Base-by-base conservation (phyloP, 805 yeast species). In the Monosporozyma unispora region DNA sequence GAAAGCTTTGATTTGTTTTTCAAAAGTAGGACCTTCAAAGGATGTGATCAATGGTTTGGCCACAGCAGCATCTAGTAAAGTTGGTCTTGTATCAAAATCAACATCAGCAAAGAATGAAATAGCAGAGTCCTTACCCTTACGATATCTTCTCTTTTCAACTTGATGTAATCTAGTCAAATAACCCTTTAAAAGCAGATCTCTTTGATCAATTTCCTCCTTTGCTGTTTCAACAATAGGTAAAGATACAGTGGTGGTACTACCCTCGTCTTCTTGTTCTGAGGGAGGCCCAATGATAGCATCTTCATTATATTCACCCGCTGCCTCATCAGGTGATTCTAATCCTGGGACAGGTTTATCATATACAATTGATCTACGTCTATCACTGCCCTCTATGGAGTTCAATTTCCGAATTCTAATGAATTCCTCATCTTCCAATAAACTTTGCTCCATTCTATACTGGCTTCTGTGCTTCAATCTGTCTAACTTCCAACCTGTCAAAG, bases 21-120 rank as follows among this genome's bases (percentile, higher is more conserved):
- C 67, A 40, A 57, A 44, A n/a, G 61, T 55, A 1, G 68, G 64
- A 11, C 66, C 68, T 22, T 54, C 52, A 49, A 64, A 62, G 10
- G 62, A 48, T 11, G 72, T 43, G n/a, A 50, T 18, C 68, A 63
- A 60, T 10, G 64, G 65, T 38, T 58, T 57, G 42, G 58, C 58
- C n/a, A 65, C 55, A n/a, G 63, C 54, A 18, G 73, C 67, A 60
- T 82, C 89, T 54, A 82, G 72, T 21, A 82, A 77, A 10, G 77
- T 65, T 5, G 74, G 62, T 25, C 75, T 57, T 8, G 68, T 60
- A 21, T 55, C 57, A 57, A 80, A 79, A 33, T 72, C 70, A 18
- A 78, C 70, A 59, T 81, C 86, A 2, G 74, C 72, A 57, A 80
- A 79, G 48, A 76, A 71, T 4, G 82, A 79, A 35, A 75, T 62